These are phyloP conservation scores for Dichotomocladium elegans DNA, from an alignment of 371 early-diverging fungal genomes.

Conservation along the genomic window DNA sequence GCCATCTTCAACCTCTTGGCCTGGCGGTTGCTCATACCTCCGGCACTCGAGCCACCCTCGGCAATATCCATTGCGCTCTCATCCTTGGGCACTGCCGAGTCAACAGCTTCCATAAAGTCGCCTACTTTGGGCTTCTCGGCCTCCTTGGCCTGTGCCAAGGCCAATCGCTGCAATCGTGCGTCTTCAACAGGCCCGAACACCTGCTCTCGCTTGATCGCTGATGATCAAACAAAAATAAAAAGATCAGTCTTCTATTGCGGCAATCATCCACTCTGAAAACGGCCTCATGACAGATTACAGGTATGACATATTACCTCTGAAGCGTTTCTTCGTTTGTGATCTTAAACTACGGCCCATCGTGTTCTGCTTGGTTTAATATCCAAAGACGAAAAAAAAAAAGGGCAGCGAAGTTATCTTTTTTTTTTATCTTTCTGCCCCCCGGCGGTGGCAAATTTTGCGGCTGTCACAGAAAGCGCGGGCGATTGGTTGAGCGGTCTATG, in stretches of 20 bases:
- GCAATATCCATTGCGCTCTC: no score
- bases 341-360: slow-evolving; percentile 43
- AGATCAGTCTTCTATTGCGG: not conserved
- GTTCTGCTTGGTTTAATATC: slow-evolving; percentile 2
- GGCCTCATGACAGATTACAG: no score
- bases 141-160: slow-evolving; percentile 42
- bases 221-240: not conserved
- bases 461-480: no score
- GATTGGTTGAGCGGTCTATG: no score
- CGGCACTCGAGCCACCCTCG: no score
- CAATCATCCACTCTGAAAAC: not conserved
- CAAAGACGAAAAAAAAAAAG: not conserved
- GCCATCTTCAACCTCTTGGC: slow-evolving; percentile 35
- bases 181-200: slow-evolving; percentile 46
- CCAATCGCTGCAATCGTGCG: slow-evolving; percentile 39
- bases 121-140: slow-evolving; percentile 30
- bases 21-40: no score
- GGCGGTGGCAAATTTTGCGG: no score
- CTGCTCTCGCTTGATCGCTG: slow-evolving; percentile 42
- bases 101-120: slow-evolving; percentile 14
- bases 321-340: slow-evolving; percentile 38
- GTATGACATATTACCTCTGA: slow-evolving; percentile 28
- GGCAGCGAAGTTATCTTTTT: no score
- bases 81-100: not conserved
- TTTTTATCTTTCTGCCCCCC: no score